Evolutionary conservation across 345 rosid species (phyloP).

Genomic region (Streptanthus diversifolius): DNA sequence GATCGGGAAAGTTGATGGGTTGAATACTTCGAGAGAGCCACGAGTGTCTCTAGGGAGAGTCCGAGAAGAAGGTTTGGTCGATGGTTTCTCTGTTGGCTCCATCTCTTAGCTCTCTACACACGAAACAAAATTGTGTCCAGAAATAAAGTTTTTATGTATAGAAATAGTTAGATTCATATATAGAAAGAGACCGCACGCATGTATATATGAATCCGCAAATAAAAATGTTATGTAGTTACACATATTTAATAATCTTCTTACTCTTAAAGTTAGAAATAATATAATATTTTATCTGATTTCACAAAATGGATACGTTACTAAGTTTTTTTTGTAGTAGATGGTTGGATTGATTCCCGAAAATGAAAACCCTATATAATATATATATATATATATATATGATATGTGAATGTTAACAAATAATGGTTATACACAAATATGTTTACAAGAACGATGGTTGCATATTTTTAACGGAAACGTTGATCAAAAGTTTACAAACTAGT

Average conservation of each 20-base stretch:
- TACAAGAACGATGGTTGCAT: neutral
- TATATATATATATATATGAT: neutral
- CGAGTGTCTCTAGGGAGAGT: slow-evolving; percentile 62
- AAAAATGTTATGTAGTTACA: neutral
- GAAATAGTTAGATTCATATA: slow-evolving; percentile 1
- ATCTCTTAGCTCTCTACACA: slow-evolving; percentile 28
- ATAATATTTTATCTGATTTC: neutral
- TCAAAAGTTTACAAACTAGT: neutral
- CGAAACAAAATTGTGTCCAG: neutral
- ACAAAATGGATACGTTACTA: neutral
- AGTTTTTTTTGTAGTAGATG: slow-evolving; percentile 12
- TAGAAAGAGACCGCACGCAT: slow-evolving; percentile 16
- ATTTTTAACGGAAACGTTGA: neutral
- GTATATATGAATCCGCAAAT: slow-evolving; percentile 6
- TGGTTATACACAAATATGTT: neutral
- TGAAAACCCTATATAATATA: neutral
- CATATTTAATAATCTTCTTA: neutral
- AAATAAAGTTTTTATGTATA: neutral
- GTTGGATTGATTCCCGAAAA: neutral
- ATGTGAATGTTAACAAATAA: neutral
- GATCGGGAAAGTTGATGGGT: slow-evolving; percentile 52
- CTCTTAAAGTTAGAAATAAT: neutral
- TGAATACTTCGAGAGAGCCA: slow-evolving; percentile 87
- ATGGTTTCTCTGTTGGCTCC: slow-evolving; percentile 49
- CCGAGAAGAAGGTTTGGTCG: slow-evolving; percentile 39